These are phyloP conservation scores for Nyctanthes arbortristis DNA, from an alignment of 257 asterid species.

Conservation along the genomic window DNA sequence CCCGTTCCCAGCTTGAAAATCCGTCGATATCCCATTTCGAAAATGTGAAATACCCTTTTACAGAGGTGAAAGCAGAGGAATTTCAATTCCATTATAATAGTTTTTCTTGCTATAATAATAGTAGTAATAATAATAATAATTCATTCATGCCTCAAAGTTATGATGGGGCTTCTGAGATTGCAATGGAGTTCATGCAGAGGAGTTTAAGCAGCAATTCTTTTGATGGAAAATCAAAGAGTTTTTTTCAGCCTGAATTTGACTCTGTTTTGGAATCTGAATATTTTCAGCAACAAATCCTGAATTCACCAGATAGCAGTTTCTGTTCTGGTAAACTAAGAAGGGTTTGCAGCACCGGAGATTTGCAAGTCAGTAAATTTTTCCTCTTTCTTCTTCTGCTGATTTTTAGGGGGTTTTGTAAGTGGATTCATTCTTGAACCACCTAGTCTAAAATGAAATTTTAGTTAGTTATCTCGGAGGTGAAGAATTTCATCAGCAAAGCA, in stretches of 20 bases:
- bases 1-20: slow-evolving; percentile 46
- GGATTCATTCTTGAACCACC: neutral
- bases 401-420: neutral
- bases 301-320: slow-evolving; percentile 46
- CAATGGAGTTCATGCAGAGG: slow-evolving; percentile 66
- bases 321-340: slow-evolving; percentile 63
- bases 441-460: neutral
- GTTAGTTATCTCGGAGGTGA: neutral
- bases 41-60: slow-evolving; percentile 32
- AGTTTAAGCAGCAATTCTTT: slow-evolving; percentile 60
- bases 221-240: slow-evolving; percentile 23
- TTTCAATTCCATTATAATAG: slow-evolving; percentile 30
- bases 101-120: neutral
- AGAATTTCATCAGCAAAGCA: neutral
- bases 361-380: slow-evolving; percentile 49
- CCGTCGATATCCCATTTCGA: slow-evolving; percentile 41
- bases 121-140: neutral
- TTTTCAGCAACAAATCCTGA: slow-evolving; percentile 31
- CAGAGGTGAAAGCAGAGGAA: slow-evolving; percentile 55
- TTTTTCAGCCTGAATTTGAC: slow-evolving; percentile 47
- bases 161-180: slow-evolving; percentile 21
- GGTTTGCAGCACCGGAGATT: slow-evolving; percentile 86
- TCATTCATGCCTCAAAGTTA: slow-evolving; percentile 37
- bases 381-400: neutral
- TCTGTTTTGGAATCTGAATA: slow-evolving; percentile 39